Percentiles rank a stretch among this genome's conserved stretches.
Evolutionary conservation across 1,284 basidiomycete genomes (phyloP).

Genomic region (Leccinum solheimii): DNA sequence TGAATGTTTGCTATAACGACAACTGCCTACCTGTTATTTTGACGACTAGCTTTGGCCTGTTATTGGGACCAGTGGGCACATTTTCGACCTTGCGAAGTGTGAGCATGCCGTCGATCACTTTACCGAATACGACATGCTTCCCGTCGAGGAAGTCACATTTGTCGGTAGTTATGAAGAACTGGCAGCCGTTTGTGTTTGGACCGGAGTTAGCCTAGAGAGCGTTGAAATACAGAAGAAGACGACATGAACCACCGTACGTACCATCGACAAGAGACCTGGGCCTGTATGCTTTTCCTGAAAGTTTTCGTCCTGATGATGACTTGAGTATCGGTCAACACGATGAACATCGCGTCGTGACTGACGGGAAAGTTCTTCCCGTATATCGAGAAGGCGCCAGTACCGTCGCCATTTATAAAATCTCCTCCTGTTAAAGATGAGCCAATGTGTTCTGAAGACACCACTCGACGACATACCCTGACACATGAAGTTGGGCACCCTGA

Average conservation of each 20-base stretch:
- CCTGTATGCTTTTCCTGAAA: background rate
- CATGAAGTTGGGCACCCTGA: conserved; percentile 80
- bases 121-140: conserved; percentile 94
- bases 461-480: conserved; percentile 62
- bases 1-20: background rate
- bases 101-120: conserved; percentile 85
- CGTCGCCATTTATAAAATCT: background rate
- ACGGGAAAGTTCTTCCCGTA: background rate
- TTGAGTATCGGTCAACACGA: background rate
- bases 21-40: conserved; percentile 76
- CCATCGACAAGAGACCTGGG: background rate
- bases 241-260: background rate
- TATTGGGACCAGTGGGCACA: conserved; percentile 86
- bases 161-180: background rate
- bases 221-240: background rate
- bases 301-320: background rate
- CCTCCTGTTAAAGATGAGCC: background rate
- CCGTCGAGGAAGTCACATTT: conserved; percentile 89
- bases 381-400: background rate
- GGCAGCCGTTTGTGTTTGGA: background rate
- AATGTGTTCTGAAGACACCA: conserved; percentile 2
- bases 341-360: background rate
- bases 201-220: background rate
- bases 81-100: conserved; percentile 94
- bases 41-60: conserved; percentile 80